Evolutionary conservation across 2,329 filamentous ascomycete species (phyloP).

Genomic region (Juglanconis oblonga): DNA sequence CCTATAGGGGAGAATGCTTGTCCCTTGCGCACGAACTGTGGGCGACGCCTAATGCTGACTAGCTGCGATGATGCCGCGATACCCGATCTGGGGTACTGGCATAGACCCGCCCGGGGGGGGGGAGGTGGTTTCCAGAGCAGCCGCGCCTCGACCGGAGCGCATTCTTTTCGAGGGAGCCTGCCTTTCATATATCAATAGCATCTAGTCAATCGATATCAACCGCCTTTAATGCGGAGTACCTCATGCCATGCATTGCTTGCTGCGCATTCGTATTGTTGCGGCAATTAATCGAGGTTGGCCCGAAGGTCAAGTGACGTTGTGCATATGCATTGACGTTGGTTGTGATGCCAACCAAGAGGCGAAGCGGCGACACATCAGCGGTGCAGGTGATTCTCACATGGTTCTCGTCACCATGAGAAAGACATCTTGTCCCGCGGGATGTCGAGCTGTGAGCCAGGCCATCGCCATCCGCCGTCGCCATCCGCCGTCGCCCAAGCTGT

Average conservation of each 20-base stretch:
- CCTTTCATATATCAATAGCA: background rate
- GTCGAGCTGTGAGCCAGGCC: too few species aligned
- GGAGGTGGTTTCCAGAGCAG: background rate
- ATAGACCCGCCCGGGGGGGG: background rate
- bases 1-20: background rate
- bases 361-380: too few species aligned
- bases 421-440: too few species aligned
- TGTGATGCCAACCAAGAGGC: too few species aligned
- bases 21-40: background rate
- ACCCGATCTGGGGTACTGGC: background rate
- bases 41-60: background rate
- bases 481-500: background rate
- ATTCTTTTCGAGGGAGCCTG: background rate
- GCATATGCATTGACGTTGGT: background rate
- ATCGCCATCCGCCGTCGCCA: background rate
- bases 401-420: too few species aligned
- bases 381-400: too few species aligned
- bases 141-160: background rate
- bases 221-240: background rate
- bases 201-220: background rate
- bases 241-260: background rate
- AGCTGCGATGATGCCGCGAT: background rate
- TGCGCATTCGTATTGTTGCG: background rate
- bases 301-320: background rate
- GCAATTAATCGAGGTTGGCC: background rate